Conservation (phyloP, 768 basidiomycete species). For the Mycena polygramma region DNA sequence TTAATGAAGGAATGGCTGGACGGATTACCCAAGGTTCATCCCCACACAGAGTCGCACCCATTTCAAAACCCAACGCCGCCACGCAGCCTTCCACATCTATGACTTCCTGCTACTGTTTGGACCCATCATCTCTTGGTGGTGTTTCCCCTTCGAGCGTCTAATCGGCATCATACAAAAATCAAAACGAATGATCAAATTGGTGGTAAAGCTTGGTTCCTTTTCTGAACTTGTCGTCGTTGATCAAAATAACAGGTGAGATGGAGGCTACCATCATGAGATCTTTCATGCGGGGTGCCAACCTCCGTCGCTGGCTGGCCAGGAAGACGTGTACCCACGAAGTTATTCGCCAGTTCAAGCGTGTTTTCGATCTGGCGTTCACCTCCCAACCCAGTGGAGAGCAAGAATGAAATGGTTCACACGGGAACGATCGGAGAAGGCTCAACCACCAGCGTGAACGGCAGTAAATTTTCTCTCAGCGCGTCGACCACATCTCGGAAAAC, state of each 20-base stretch:
- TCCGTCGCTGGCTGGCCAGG: slow-evolving; percentile 36
- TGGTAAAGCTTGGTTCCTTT: not conserved
- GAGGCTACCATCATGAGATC: slow-evolving; percentile 28
- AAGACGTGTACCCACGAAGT: slow-evolving; percentile 37
- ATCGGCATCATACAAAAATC: slow-evolving; percentile 36
- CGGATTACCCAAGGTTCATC: not conserved
- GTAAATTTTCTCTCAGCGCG: slow-evolving; percentile 18
- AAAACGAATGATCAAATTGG: slow-evolving; percentile 5
- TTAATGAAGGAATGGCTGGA: not conserved
- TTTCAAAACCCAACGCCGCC: not conserved
- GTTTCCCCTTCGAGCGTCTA: slow-evolving; percentile 51
- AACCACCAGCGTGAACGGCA: not conserved
- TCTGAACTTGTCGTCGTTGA: not conserved
- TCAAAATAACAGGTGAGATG: slow-evolving; percentile 13
- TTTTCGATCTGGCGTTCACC: slow-evolving; percentile 28
- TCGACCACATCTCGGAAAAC: slow-evolving; percentile 13
- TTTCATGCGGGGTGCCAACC: slow-evolving; percentile 25
- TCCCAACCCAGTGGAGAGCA: not conserved
- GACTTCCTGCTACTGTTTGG: slow-evolving; percentile 51
- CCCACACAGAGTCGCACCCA: not conserved
- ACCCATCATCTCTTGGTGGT: slow-evolving; percentile 52
- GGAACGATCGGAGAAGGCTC: slow-evolving; percentile 2
- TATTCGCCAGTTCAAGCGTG: slow-evolving; percentile 11
- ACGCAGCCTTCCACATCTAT: slow-evolving; percentile 28
- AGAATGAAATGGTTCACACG: not conserved